Evolutionary conservation across 164 flowering plant genomes (phyloP).

Genomic region (Sedum album): DNA sequence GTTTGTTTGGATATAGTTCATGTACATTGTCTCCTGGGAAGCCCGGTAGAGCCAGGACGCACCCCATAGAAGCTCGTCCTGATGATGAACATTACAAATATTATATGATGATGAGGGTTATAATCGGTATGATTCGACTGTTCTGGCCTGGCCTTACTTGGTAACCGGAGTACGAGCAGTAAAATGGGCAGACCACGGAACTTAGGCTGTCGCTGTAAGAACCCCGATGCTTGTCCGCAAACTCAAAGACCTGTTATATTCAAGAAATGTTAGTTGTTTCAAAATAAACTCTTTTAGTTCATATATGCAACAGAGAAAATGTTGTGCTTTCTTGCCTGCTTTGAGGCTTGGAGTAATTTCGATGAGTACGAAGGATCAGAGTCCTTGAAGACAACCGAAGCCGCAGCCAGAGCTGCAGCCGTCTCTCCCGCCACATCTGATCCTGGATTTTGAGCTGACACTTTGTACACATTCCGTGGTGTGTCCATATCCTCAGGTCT

Average conservation of each 20-base stretch:
- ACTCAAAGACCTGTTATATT: slow-evolving; percentile 62
- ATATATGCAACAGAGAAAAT: neutral
- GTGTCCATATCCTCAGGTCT: slow-evolving; percentile 99
- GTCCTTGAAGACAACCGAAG: slow-evolving; percentile 68
- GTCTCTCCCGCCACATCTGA: slow-evolving; percentile 98
- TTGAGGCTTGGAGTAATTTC: slow-evolving; percentile 53
- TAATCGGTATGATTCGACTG: neutral
- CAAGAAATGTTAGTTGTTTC: neutral
- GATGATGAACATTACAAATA: neutral
- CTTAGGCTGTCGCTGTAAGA: slow-evolving; percentile 72
- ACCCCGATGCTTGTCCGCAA: slow-evolving; percentile 76
- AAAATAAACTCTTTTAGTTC: neutral
- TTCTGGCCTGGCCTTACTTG: slow-evolving; percentile 32
- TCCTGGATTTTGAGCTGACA: slow-evolving; percentile 66
- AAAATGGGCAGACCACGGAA: slow-evolving; percentile 87
- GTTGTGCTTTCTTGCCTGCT: slow-evolving; percentile 27
- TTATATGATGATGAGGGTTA: neutral
- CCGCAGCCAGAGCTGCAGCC: slow-evolving; percentile 90
- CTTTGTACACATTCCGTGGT: slow-evolving; percentile 65
- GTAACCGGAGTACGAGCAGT: slow-evolving; percentile 94
- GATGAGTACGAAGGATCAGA: slow-evolving; percentile 68
- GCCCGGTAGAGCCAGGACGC: slow-evolving; percentile 94
- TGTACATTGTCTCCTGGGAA: slow-evolving; percentile 40
- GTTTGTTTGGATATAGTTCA: slow-evolving; percentile 68
- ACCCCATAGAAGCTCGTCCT: slow-evolving; percentile 98